A percentile compares a stretch with the other conserved stretches of the same genome.
Evolutionary conservation across 768 basidiomycete genomes (phyloP).

Genomic region (Suillus tomentosus): DNA sequence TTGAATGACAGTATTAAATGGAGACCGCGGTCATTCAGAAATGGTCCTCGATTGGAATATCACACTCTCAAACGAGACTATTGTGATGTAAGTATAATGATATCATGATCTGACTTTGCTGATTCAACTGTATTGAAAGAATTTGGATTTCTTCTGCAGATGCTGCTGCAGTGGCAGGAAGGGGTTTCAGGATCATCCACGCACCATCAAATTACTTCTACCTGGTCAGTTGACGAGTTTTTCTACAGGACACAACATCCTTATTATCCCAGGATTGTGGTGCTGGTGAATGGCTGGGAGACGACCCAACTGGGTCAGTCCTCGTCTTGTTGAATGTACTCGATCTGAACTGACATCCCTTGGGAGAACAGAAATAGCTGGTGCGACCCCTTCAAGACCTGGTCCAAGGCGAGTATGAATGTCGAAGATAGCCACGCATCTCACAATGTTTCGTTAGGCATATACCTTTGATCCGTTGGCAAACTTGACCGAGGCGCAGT

Average conservation of each 20-base stretch:
- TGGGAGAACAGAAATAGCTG: slow-evolving; percentile 52
- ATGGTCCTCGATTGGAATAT: slow-evolving; percentile 63
- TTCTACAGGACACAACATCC: not conserved
- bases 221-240: slow-evolving; percentile 34
- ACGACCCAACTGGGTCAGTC: slow-evolving; percentile 43
- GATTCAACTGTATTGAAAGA: slow-evolving; percentile 32
- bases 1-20: not conserved
- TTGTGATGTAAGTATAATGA: slow-evolving; percentile 51
- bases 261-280: slow-evolving; percentile 56
- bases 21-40: slow-evolving; percentile 38
- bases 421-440: slow-evolving; percentile 11
- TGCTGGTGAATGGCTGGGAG: slow-evolving; percentile 68
- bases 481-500: slow-evolving; percentile 50
- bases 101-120: slow-evolving; percentile 11
- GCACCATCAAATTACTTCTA: slow-evolving; percentile 79
- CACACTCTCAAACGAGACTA: slow-evolving; percentile 46
- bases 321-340: not conserved
- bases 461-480: slow-evolving; percentile 74
- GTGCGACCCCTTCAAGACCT: slow-evolving; percentile 81
- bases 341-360: slow-evolving; percentile 3
- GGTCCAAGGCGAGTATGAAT: slow-evolving; percentile 57
- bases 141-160: slow-evolving; percentile 74
- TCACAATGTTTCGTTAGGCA: slow-evolving; percentile 38
- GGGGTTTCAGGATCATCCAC: slow-evolving; percentile 65
- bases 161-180: slow-evolving; percentile 57